phyloP scores from a whole-genome alignment of 148 eudicot species.

The Chenopodium suecicum region DNA sequence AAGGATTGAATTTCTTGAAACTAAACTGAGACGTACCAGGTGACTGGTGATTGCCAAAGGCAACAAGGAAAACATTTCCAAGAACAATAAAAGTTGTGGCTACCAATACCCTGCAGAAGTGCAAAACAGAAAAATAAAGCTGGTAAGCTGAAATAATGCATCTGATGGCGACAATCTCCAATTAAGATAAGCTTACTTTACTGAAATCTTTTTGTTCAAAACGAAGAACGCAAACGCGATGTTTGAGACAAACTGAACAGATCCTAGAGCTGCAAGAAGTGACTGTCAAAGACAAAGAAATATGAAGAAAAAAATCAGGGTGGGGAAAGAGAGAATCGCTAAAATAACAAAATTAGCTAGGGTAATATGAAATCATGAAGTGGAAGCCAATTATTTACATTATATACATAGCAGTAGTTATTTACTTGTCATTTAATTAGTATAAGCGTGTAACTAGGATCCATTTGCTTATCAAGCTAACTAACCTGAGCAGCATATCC shows the following conservation, averaged over 20 bases:
- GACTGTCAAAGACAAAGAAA: conserved; percentile 53
- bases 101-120: conserved; percentile 65
- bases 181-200: conserved; percentile 61
- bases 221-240: conserved; percentile 87
- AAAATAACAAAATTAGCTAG: not conserved
- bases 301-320: not conserved
- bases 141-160: conserved; percentile 1
- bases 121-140: not conserved
- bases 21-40: conserved; percentile 55
- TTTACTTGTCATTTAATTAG: not conserved
- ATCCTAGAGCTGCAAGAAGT: conserved; percentile 97
- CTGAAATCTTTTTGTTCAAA: conserved; percentile 68
- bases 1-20: not conserved
- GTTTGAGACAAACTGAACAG: conserved; percentile 93
- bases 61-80: conserved; percentile 92
- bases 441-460: not conserved
- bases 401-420: not conserved
- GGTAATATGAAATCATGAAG: not conserved
- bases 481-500: conserved; percentile 99
- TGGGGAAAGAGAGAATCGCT: not conserved
- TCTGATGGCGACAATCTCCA: conserved; percentile 3
- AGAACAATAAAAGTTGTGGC: conserved; percentile 91
- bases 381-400: not conserved
- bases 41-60: conserved; percentile 97
- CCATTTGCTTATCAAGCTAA: conserved; percentile 5